These are phyloP conservation scores for Brettanomyces bruxellensis DNA, from an alignment of 805 yeast genomes.

Conservation along the genomic window DNA sequence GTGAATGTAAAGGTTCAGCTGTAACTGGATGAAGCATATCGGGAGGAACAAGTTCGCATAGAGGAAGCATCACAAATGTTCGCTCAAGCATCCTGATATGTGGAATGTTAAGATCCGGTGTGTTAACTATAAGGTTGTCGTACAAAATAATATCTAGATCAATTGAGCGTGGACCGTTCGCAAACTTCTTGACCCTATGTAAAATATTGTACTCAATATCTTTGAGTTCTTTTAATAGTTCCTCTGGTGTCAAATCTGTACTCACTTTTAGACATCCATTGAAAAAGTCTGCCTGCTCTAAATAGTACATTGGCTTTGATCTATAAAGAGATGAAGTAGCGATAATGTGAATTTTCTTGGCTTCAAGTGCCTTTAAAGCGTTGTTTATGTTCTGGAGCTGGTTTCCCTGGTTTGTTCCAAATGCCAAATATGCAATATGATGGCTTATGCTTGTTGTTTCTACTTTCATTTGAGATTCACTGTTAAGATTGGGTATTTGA, in stretches of 20 bases:
- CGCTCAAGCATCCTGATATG: constrained; percentile 86
- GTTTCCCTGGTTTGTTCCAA: constrained; percentile 84
- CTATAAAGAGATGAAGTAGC: constrained; percentile 73
- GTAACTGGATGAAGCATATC: constrained; percentile 72
- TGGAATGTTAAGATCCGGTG: constrained; percentile 61
- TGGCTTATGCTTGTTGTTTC: too few species aligned
- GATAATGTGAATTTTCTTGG: constrained; percentile 36
- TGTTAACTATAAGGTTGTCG: constrained; percentile 48
- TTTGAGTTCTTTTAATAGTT: constrained; percentile 53
- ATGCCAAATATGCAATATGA: constrained; percentile 67
- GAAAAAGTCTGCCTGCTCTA: constrained; percentile 70
- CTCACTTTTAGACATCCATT: constrained; percentile 70
- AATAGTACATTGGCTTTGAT: constrained; percentile 87
- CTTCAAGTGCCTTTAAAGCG: constrained; percentile 34
- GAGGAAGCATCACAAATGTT: constrained; percentile 81
- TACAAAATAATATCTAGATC: constrained; percentile 83
- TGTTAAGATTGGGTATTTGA: constrained; percentile 22
- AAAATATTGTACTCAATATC: constrained; percentile 68
- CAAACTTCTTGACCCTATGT: constrained; percentile 64
- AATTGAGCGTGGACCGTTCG: constrained; percentile 87
- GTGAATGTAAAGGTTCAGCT: constrained; percentile 69
- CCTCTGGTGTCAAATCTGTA: constrained; percentile 59
- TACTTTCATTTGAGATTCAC: constrained; percentile 8
- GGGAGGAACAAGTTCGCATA: constrained; percentile 71
- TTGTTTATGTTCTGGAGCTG: constrained; percentile 49